Base-by-base conservation (phyloP, 805 yeast species). In the Myxozyma mucilagina region DNA sequence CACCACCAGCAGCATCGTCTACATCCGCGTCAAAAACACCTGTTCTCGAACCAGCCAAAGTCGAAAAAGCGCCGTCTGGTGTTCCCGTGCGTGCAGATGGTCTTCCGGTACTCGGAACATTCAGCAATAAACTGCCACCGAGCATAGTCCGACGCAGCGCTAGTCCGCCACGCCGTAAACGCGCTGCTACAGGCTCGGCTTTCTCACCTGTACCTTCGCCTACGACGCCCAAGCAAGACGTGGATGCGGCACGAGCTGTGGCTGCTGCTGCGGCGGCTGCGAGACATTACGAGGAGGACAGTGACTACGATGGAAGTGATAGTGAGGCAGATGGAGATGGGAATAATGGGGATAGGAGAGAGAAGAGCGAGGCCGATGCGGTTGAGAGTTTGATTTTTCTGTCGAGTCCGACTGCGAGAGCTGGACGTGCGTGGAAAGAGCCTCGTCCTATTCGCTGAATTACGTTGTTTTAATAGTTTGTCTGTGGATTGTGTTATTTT, bases 331-430 rank as follows among this genome's bases (percentile, higher is more conserved):
- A 47, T n/a, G 38, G 59, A 50, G 36, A 34, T 44, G 47, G 53
- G 20, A 53, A 56, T 24, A 53, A 56, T 24, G 53, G 20, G 13
- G 48, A 41, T 5, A 16, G 18, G 24, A 47, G 64, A 31, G 56
- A 59, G 35, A 47, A 36, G 57, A 61, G 62, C 41, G 67, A 63
- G 58, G 67, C 49, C 18, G 67, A 63, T 20, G 67, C 67, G 29
- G 48, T 63, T 31, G 67, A 63, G 57, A 61, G 62, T 31, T 47
- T 63, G 24, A 63, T 63, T 65, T 63, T 63, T 53, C 39, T 63
- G 29, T 58, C 64, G 10, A 63, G 67, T 47, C 67, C 67, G 18
- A 59, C 66, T 29, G 54, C 66, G 10, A 56, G 56, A 11, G 20
- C 56, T 5, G 38, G 56, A 1, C 49, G 63, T 31, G 47, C 63